A percentile compares a stretch with the other conserved stretches of the same genome.
These are phyloP conservation scores for Corchorus olitorius DNA, from an alignment of 345 rosid species.

Conservation along the genomic window DNA sequence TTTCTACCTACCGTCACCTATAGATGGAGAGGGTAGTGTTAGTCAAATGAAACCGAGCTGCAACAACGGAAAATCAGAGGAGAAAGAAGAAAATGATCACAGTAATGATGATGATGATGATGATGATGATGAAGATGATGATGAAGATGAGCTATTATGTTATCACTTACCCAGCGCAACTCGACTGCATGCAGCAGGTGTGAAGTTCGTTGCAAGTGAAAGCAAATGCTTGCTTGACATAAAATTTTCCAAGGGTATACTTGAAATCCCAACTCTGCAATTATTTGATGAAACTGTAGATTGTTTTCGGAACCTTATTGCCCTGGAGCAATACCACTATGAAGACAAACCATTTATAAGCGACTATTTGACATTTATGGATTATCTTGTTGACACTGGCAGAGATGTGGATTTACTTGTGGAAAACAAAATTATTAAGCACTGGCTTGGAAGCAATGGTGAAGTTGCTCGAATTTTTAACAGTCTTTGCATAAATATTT, in stretches of 20 bases:
- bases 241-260: not conserved
- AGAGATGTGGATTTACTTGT: constrained; percentile 33
- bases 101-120: constrained; percentile 4
- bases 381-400: constrained; percentile 28
- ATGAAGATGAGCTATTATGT: not conserved
- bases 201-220: not conserved
- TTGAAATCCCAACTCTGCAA: constrained; percentile 29
- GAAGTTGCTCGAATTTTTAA: constrained; percentile 32
- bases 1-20: not conserved
- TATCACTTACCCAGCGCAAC: constrained; percentile 25
- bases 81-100: constrained; percentile 18
- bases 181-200: constrained; percentile 26
- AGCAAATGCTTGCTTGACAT: constrained; percentile 19
- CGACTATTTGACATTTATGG: constrained; percentile 26
- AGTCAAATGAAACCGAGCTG: too few species aligned
- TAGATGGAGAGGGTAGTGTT: too few species aligned
- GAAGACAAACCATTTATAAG: not conserved
- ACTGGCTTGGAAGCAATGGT: constrained; percentile 24
- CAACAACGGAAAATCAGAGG: constrained; percentile 1
- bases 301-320: constrained; percentile 29
- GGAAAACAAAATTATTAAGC: constrained; percentile 23
- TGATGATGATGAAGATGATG: not conserved
- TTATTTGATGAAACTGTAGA: constrained; percentile 12
- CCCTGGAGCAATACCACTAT: constrained; percentile 35
- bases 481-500: constrained; percentile 25